phyloP scores from a whole-genome alignment of 495 filamentous ascomycete species.

The Endocarpon pusillum region DNA sequence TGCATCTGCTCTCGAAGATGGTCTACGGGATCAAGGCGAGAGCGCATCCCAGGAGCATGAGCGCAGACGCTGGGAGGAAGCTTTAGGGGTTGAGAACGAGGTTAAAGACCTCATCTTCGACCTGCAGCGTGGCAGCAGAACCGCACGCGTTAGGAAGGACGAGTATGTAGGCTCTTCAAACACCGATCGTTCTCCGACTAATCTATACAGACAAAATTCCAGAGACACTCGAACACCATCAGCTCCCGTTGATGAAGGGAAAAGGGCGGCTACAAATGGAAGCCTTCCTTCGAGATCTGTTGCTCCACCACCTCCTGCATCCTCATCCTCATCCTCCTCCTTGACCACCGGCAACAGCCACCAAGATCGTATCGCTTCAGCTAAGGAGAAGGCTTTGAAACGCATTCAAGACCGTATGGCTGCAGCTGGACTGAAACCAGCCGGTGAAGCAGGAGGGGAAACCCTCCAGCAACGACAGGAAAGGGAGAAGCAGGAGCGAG shows the following conservation, averaged over 20 bases:
- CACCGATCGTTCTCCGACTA: neutral
- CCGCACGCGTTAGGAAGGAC: slow-evolving; percentile 58
- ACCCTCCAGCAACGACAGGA: slow-evolving; percentile 69
- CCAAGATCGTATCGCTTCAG: slow-evolving; percentile 86
- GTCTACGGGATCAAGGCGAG: slow-evolving; percentile 64
- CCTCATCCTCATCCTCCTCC: slow-evolving; percentile 24
- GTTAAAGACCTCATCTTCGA: slow-evolving; percentile 97
- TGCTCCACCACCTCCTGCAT: slow-evolving; percentile 23
- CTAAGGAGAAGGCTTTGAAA: slow-evolving; percentile 90
- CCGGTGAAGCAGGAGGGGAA: slow-evolving; percentile 49
- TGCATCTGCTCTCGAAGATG: slow-evolving; percentile 64
- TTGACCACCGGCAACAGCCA: slow-evolving; percentile 63
- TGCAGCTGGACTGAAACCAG: slow-evolving; percentile 75
- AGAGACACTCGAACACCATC: slow-evolving; percentile 5
- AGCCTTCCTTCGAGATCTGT: slow-evolving; percentile 13
- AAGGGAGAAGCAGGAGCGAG: slow-evolving; percentile 71
- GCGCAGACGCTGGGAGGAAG: slow-evolving; percentile 88
- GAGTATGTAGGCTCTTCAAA: slow-evolving; percentile 28
- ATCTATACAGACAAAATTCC: neutral
- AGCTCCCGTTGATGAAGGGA: slow-evolving; percentile 8
- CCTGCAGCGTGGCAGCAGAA: slow-evolving; percentile 66
- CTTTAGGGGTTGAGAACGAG: slow-evolving; percentile 86
- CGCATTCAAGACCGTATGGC: slow-evolving; percentile 96
- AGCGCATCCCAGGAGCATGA: slow-evolving; percentile 66
- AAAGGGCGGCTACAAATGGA: slow-evolving; percentile 14